Base-by-base conservation (phyloP, 176 grass and related monocot species). In the Aegilops tauschii region DNA sequence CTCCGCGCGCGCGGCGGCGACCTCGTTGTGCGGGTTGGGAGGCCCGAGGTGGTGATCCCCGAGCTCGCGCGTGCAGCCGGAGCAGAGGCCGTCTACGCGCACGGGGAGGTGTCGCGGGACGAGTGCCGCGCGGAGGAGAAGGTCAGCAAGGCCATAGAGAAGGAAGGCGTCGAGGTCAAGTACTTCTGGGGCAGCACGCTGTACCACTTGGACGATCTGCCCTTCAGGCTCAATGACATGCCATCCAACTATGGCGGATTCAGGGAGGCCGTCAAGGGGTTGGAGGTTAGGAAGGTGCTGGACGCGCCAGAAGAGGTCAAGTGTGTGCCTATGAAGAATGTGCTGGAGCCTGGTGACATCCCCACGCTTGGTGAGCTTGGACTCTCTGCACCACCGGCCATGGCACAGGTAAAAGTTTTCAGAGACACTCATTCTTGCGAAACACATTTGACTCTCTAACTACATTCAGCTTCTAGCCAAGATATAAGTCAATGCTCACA, bases 141-240 rank as follows among this genome's bases (percentile, higher is more conserved):
- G 69, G 94, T 98, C 64, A 83, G 61, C 44, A 91, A 94, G 85
- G 97, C 92, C 25, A 86, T 93, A 62, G 90, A 98, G 89, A 92
- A 91, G 83, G 92, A 98, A 58, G 97, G 97, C 32, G 68, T 98
- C 52, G 87, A 98, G 79, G 86, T 98, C 45, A 98, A 98, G 84
- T 98, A 96, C 85, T 96, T 98, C 84, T 98, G 93, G 94, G 97
- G 93, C 52, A 98, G 94, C 86, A 98, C 94, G 28, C 82, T 96
- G 66, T 94, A 94, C 83, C 94, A 98, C 76, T 39, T 98, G 54
- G 97, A 99, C 3, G 92, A 96, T 71, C 88, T 99, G n/a, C 92
- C 94, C 16, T 99, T 96, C 47, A 68, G 21, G 69, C 82, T 99
- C 28, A 72, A 93, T 39, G 90, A 93, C 63, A 96, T 99, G 92